These are phyloP conservation scores for Penicillium odoratum DNA, from an alignment of 495 filamentous ascomycete genomes.

Conservation along the genomic window DNA sequence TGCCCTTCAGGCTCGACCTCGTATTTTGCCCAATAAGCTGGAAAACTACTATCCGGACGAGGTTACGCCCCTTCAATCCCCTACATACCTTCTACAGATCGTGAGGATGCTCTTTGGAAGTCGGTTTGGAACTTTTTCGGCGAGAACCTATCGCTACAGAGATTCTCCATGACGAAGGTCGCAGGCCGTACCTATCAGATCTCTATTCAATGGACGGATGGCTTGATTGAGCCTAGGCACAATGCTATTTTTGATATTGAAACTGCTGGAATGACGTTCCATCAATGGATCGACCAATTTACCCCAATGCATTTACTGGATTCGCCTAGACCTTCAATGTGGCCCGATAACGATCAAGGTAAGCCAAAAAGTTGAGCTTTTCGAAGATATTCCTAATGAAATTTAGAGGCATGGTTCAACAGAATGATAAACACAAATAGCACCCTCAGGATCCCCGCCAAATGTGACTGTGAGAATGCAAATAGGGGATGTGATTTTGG, in stretches of 20 bases:
- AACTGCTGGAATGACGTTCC: background rate
- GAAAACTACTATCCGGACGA: background rate
- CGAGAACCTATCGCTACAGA: background rate
- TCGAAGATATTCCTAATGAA: conserved; percentile 10
- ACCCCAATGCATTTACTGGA: background rate
- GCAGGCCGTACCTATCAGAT: background rate
- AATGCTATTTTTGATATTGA: background rate
- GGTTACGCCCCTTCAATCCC: background rate
- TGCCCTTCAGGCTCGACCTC: background rate
- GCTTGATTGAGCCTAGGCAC: background rate
- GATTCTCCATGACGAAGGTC: background rate
- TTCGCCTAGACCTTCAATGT: background rate
- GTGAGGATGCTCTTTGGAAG: background rate
- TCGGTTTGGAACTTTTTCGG: background rate
- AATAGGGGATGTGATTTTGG: conserved; percentile 16
- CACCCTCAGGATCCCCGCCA: conserved; percentile 8
- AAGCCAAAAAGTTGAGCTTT: background rate
- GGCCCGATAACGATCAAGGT: conserved; percentile 6
- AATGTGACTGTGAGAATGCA: conserved; percentile 17
- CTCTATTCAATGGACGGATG: background rate
- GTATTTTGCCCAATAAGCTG: background rate
- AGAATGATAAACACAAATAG: conserved; percentile 19
- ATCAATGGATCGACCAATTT: background rate
- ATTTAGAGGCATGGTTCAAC: conserved; percentile 19
- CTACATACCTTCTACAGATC: background rate